Percentiles rank a stretch among this genome's conserved stretches.
Evolutionary conservation across 768 basidiomycete species (phyloP).

Genomic region (Lactifluus pinguis): DNA sequence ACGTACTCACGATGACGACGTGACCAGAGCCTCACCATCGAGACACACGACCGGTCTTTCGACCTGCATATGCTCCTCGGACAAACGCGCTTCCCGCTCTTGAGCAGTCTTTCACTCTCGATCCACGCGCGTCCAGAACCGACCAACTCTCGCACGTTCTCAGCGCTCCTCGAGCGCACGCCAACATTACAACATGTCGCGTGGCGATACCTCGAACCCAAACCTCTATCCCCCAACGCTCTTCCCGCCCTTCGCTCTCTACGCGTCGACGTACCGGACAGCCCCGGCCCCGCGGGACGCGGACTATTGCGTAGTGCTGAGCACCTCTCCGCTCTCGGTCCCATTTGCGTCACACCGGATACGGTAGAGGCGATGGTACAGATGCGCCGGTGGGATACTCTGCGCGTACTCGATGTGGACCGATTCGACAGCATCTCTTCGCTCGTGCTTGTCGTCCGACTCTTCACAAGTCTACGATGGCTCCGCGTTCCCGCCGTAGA

Average conservation of each 20-base stretch:
- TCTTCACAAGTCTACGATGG: background rate
- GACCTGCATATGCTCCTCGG: background rate
- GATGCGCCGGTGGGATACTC: background rate
- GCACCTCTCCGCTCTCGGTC: background rate
- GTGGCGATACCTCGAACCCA: background rate
- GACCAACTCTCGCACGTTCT: background rate
- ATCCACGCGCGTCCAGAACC: background rate
- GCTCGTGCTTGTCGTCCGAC: background rate
- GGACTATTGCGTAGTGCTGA: background rate
- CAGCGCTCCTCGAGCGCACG: background rate
- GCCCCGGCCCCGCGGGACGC: background rate
- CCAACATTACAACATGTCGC: background rate
- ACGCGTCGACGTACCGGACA: background rate
- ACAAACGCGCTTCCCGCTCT: background rate
- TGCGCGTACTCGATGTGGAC: background rate
- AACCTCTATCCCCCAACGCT: background rate
- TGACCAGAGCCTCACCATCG: slow-evolving; percentile 18
- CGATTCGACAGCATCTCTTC: background rate
- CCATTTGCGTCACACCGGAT: background rate
- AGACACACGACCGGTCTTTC: slow-evolving; percentile 28
- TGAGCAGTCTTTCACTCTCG: background rate
- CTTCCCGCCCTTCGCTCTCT: slow-evolving; percentile 18
- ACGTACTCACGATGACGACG: background rate
- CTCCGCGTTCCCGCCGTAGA: background rate
- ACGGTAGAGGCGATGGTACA: background rate